Conservation (phyloP, 352 stramenopile species). For the Pythium folliculosum region DNA sequence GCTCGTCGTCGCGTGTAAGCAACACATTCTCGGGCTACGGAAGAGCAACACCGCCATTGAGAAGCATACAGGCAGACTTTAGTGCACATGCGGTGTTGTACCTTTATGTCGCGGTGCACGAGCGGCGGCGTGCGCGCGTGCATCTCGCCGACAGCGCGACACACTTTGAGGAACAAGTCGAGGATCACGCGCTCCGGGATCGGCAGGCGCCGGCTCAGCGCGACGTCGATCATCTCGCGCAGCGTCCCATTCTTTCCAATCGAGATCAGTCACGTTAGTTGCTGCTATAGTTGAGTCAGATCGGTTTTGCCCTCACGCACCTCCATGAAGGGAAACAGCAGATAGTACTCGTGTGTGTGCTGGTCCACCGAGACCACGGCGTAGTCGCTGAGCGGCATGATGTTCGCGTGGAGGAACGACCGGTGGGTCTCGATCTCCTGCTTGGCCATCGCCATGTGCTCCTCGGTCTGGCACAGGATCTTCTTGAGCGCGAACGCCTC, state of each 20-base stretch:
- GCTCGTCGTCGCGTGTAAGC: constrained; percentile 74
- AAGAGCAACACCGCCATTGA: neutral
- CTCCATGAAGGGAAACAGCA: constrained; percentile 88
- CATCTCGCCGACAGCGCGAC: constrained; percentile 73
- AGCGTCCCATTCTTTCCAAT: constrained; percentile 74
- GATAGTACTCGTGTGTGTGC: constrained; percentile 68
- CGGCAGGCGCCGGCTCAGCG: constrained; percentile 42
- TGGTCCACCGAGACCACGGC: constrained; percentile 53
- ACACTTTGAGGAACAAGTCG: constrained; percentile 85
- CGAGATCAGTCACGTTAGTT: neutral
- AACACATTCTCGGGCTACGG: constrained; percentile 86
- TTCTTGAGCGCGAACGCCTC: constrained; percentile 90
- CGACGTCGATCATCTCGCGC: constrained; percentile 80
- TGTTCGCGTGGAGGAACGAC: constrained; percentile 72
- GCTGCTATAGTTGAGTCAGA: neutral
- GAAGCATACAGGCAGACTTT: neutral
- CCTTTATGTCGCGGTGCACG: constrained; percentile 88
- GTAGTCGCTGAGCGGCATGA: constrained; percentile 86
- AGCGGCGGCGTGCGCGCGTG: constrained; percentile 71
- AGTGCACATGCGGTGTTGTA: constrained; percentile 14
- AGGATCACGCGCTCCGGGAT: constrained; percentile 74
- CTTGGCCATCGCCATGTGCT: constrained; percentile 80
- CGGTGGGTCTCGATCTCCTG: constrained; percentile 83
- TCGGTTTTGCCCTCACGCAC: constrained; percentile 21
- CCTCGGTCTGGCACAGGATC: constrained; percentile 81